Conservation (phyloP, 345 rosid genomes). For the Erysimum cheiranthoides region DNA sequence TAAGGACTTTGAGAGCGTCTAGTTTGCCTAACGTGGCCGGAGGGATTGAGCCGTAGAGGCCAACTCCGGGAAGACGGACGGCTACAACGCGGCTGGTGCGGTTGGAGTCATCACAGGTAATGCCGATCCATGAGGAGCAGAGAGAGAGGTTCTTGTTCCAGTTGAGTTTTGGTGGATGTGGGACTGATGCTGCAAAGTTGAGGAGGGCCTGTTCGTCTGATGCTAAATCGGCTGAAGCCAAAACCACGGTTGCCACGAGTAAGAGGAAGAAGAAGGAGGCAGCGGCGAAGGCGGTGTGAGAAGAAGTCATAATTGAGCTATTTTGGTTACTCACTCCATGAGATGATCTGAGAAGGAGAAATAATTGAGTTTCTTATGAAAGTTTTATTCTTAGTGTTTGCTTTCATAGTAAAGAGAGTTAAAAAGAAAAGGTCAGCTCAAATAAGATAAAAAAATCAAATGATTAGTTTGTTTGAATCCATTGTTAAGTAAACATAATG, state of each 20-base stretch:
- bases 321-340: constrained; percentile 38
- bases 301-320: constrained; percentile 34
- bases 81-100: constrained; percentile 49
- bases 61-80: constrained; percentile 73
- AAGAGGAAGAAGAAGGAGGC: constrained; percentile 33
- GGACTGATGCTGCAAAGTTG: constrained; percentile 55
- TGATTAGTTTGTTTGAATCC: constrained; percentile 46
- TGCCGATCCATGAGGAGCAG: constrained; percentile 68
- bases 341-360: constrained; percentile 19
- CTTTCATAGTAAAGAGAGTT: constrained; percentile 33
- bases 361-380: constrained; percentile 1
- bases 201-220: constrained; percentile 66
- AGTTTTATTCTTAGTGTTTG: constrained; percentile 20
- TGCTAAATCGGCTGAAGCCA: constrained; percentile 50
- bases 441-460: constrained; percentile 34
- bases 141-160: constrained; percentile 55
- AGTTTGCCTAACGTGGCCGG: constrained; percentile 60
- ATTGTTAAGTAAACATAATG: constrained; percentile 49
- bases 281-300: constrained; percentile 1
- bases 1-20: constrained; percentile 60
- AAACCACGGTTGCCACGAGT: constrained; percentile 28
- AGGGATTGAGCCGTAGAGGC: constrained; percentile 69
- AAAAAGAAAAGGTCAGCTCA: constrained; percentile 20
- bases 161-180: constrained; percentile 57
- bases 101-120: constrained; percentile 53